phyloP scores from a whole-genome alignment of 1,139 yeast genomes.

The Protomyces gravidus region DNA sequence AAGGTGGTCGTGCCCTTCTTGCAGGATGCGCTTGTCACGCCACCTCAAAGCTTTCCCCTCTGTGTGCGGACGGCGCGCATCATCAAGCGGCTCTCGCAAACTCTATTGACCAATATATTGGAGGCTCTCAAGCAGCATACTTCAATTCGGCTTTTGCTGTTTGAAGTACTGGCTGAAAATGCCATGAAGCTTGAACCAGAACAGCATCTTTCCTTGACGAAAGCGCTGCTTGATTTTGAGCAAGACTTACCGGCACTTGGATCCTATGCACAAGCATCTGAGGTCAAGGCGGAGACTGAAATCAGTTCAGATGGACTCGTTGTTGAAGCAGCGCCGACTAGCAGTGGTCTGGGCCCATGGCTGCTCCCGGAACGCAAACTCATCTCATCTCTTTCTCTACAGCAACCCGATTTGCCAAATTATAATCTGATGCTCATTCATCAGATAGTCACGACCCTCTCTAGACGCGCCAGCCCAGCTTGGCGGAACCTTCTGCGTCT shows the following conservation, averaged over 20 bases:
- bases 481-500: conserved; percentile 15
- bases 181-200: neutral
- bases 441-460: neutral
- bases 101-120: neutral
- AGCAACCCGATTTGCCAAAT: neutral
- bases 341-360: neutral
- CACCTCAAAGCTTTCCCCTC: neutral
- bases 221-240: conserved; percentile 4
- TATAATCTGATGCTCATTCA: conserved; percentile 5
- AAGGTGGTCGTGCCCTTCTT: neutral
- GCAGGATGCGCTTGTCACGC: neutral
- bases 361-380: neutral
- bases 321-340: neutral
- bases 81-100: neutral
- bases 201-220: neutral
- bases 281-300: conserved; percentile 2
- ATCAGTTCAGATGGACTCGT: conserved; percentile 18
- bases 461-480: neutral
- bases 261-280: conserved; percentile 1
- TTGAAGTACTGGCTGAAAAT: neutral
- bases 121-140: neutral
- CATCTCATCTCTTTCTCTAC: neutral
- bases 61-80: neutral
- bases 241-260: conserved; percentile 19
- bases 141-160: neutral